Evolutionary conservation across 2,329 filamentous ascomycete species (phyloP).

Genomic region (Raffaelea arxii): DNA sequence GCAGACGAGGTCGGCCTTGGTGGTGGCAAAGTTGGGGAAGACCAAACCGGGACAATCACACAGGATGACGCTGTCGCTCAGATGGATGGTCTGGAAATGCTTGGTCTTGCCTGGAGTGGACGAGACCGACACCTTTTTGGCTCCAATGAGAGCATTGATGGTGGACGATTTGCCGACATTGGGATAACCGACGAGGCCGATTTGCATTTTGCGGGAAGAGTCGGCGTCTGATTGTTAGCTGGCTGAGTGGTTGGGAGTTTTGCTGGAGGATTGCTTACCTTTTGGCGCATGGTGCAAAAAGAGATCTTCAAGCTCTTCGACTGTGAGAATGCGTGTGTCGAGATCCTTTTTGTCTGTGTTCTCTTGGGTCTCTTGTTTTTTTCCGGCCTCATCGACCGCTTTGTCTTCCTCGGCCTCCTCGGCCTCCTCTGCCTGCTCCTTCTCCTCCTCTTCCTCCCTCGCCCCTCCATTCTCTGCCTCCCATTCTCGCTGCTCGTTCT

Average conservation of each 20-base stretch:
- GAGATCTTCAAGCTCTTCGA: conserved; percentile 83
- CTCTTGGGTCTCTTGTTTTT: neutral
- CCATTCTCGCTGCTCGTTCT: conserved; percentile 64
- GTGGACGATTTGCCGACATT: conserved; percentile 99
- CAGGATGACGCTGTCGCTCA: conserved; percentile 79
- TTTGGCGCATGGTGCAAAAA: conserved; percentile 65
- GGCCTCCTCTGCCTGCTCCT: conserved; percentile 31
- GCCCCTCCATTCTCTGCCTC: conserved; percentile 21
- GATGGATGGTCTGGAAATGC: conserved; percentile 96
- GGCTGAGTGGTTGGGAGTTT: too few relatives aligned
- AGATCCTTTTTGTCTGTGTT: conserved; percentile 33
- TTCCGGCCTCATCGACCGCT: neutral
- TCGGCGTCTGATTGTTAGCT: conserved; percentile 23
- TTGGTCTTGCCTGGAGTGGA: conserved; percentile 97
- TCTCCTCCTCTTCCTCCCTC: conserved; percentile 16
- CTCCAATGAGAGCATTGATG: conserved; percentile 96
- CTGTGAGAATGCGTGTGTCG: conserved; percentile 74
- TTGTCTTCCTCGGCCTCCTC: conserved; percentile 6
- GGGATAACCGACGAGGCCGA: conserved; percentile 93
- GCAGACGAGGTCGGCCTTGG: conserved; percentile 91
- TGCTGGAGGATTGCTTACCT: too few relatives aligned
- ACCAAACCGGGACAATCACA: conserved; percentile 98
- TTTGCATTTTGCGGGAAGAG: conserved; percentile 60
- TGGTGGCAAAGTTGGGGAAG: conserved; percentile 94
- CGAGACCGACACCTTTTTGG: conserved; percentile 97